Percentiles rank a stretch among this genome's conserved stretches.
Evolutionary conservation across 2,329 filamentous ascomycete species (phyloP).

Genomic region (Xenoacremonium recifei): DNA sequence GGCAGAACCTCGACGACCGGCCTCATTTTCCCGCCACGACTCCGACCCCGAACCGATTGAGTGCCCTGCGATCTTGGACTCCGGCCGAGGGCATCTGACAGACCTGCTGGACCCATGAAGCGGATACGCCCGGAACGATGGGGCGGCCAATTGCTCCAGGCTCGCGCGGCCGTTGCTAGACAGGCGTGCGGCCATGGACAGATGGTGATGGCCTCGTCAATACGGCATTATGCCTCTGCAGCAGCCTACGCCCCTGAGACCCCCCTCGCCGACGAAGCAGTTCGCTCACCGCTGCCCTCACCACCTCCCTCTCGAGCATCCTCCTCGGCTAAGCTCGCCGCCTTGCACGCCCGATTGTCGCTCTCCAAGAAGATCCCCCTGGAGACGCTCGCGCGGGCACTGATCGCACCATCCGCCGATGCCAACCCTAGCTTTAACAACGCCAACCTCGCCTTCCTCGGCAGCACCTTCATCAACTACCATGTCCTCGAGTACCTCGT

Average conservation of each 20-base stretch:
- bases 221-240: conserved; percentile 29
- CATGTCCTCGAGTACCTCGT: conserved; percentile 87
- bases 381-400: conserved; percentile 79
- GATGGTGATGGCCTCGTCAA: conserved; percentile 20
- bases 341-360: conserved; percentile 84
- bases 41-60: conserved; percentile 7
- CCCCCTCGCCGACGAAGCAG: conserved; percentile 15
- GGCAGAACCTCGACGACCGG: conserved; percentile 7
- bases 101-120: conserved; percentile 36
- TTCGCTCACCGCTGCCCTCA: conserved; percentile 57
- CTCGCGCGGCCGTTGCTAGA: conserved; percentile 27
- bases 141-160: conserved; percentile 39
- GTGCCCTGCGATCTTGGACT: too few relatives aligned
- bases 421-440: conserved; percentile 83
- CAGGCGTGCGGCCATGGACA: conserved; percentile 19
- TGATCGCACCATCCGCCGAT: conserved; percentile 86
- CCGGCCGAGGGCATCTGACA: too few relatives aligned
- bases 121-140: conserved; percentile 41
- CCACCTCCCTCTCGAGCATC: conserved; percentile 66
- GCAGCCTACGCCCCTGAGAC: conserved; percentile 22
- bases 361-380: conserved; percentile 80
- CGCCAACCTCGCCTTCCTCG: conserved; percentile 74
- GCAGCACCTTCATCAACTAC: conserved; percentile 80
- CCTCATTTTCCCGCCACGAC: conserved; percentile 13
- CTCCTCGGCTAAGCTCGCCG: conserved; percentile 83